phyloP scores from a whole-genome alignment of 345 rosid genomes.

The Salix exigua region DNA sequence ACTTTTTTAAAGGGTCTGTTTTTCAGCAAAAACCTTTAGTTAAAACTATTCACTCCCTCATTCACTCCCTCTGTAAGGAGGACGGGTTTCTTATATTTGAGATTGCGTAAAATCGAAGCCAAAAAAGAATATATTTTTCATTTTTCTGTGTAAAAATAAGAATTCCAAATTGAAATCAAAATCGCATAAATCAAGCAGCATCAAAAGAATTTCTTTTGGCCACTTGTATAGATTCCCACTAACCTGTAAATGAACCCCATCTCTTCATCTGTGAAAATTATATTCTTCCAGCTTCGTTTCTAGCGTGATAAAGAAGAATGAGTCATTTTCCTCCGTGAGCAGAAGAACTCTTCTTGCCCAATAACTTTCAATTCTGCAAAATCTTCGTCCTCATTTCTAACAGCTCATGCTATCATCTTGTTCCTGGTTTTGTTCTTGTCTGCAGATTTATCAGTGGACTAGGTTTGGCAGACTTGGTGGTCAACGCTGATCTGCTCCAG shows the following conservation, averaged over 20 bases:
- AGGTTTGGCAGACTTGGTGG: constrained; percentile 44
- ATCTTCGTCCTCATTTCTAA: neutral
- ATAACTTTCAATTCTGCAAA: neutral
- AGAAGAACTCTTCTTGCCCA: neutral
- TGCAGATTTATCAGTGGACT: constrained; percentile 37
- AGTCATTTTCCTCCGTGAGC: neutral
- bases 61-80: no score
- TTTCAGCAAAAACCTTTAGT: no score
- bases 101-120: no score
- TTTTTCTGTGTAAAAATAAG: no score
- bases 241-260: neutral
- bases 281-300: neutral
- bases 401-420: neutral
- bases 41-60: no score
- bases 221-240: neutral
- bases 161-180: no score
- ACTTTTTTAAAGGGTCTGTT: no score
- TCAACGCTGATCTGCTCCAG: constrained; percentile 43
- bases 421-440: neutral
- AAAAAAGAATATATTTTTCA: no score
- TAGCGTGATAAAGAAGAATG: neutral
- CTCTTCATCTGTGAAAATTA: neutral
- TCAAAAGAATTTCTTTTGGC: neutral
- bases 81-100: no score
- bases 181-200: neutral